Percentiles rank a stretch among this genome's conserved stretches.
Evolutionary conservation across 805 yeast genomes (phyloP).

Genomic region (Metschnikowia cerradonensis): DNA sequence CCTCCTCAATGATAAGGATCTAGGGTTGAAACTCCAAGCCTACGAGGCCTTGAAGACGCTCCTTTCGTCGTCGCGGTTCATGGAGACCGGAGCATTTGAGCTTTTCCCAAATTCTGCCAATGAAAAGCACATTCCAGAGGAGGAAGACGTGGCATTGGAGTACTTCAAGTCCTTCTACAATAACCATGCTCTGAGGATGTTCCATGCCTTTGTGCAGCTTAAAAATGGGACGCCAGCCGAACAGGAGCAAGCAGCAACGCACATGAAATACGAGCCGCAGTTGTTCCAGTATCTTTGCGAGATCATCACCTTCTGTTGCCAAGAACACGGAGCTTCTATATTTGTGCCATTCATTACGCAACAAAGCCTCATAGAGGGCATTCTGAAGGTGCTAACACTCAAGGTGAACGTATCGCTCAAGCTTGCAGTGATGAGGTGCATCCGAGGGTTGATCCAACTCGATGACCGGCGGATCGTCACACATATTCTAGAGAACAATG

Average conservation of each 20-base stretch:
- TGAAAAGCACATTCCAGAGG: constrained; percentile 5
- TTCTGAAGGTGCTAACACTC: constrained; percentile 45
- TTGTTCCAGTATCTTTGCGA: constrained; percentile 63
- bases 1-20: constrained; percentile 56
- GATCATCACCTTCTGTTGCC: constrained; percentile 60
- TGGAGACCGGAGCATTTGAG: constrained; percentile 7
- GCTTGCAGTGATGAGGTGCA: constrained; percentile 64
- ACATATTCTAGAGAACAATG: constrained; percentile 51
- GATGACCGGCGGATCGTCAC: constrained; percentile 61
- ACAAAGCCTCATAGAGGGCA: constrained; percentile 53
- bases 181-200: constrained; percentile 56
- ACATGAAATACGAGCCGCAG: constrained; percentile 32
- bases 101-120: constrained; percentile 8
- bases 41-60: constrained; percentile 76
- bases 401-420: constrained; percentile 49
- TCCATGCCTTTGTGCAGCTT: constrained; percentile 43
- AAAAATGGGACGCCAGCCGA: constrained; percentile 10
- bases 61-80: constrained; percentile 47
- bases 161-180: constrained; percentile 61
- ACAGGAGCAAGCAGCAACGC: constrained; percentile 3
- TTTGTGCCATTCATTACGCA: constrained; percentile 64
- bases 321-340: constrained; percentile 54
- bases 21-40: constrained; percentile 77
- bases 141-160: constrained; percentile 27
- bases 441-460: constrained; percentile 56